phyloP scores from a whole-genome alignment of 2,329 filamentous ascomycete genomes.

The Paecilomyces niveus region DNA sequence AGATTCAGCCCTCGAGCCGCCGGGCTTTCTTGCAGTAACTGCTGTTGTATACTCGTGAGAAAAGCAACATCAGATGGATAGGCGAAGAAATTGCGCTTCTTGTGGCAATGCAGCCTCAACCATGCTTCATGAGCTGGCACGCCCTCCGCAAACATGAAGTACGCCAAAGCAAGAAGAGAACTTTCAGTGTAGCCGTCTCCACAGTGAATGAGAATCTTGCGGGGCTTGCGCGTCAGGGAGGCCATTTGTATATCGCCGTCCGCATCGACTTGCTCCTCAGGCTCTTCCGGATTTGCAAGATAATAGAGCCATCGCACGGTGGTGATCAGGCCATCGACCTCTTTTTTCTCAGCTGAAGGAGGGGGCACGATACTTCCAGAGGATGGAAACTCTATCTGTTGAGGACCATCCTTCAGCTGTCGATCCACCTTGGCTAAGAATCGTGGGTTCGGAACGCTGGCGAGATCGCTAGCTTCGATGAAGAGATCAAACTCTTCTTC shows the following conservation, averaged over 20 bases:
- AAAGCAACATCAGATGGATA: slow-evolving; percentile 85
- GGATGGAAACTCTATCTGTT: slow-evolving; percentile 76
- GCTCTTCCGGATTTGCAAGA: slow-evolving; percentile 58
- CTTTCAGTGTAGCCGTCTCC: slow-evolving; percentile 95
- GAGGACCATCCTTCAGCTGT: slow-evolving; percentile 43
- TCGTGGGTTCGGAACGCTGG: slow-evolving; percentile 64
- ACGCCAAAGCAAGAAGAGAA: slow-evolving; percentile 79
- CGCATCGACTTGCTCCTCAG: slow-evolving; percentile 31
- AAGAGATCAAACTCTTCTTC: slow-evolving; percentile 65
- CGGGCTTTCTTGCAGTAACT: slow-evolving; percentile 55
- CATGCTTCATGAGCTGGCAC: slow-evolving; percentile 75
- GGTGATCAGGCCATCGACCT: slow-evolving; percentile 76
- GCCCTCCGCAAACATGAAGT: slow-evolving; percentile 87
- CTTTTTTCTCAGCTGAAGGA: slow-evolving; percentile 72
- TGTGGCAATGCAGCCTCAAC: slow-evolving; percentile 73
- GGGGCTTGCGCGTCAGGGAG: slow-evolving; percentile 34
- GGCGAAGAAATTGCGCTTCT: slow-evolving; percentile 88
- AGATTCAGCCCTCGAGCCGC: slow-evolving; percentile 16
- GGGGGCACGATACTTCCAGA: slow-evolving; percentile 83
- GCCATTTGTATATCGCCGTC: slow-evolving; percentile 54
- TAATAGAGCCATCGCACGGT: slow-evolving; percentile 88
- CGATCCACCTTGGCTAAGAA: slow-evolving; percentile 59
- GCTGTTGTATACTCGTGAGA: slow-evolving; percentile 67
- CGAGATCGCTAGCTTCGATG: slow-evolving; percentile 83
- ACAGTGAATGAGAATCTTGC: slow-evolving; percentile 83